These are phyloP conservation scores for Skeletonema tropicum DNA, from an alignment of 108 stramenopile genomes.

Conservation along the genomic window DNA sequence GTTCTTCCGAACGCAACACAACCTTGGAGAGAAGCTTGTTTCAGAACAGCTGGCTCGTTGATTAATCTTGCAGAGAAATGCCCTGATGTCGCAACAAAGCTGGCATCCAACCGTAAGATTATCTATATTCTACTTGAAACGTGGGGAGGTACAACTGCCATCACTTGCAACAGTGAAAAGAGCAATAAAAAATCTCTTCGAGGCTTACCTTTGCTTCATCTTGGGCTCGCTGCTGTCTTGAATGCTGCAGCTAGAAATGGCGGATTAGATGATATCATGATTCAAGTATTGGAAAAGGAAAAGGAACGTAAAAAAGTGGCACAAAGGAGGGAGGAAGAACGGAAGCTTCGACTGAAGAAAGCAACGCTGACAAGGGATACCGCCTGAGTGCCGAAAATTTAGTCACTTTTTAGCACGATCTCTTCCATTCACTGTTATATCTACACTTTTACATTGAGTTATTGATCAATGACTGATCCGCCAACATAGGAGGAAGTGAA, in stretches of 20 bases:
- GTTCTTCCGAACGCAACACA: constrained; percentile 24
- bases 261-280: constrained; percentile 46
- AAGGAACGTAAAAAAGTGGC: constrained; percentile 39
- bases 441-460: too few relatives aligned
- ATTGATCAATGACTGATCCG: too few relatives aligned
- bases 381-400: not conserved
- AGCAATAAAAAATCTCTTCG: constrained; percentile 11
- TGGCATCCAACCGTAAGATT: constrained; percentile 34
- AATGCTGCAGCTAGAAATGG: constrained; percentile 35
- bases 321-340: constrained; percentile 49
- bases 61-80: constrained; percentile 68
- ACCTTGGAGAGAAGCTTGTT: constrained; percentile 58
- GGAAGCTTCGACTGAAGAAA: constrained; percentile 15
- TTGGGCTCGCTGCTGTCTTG: constrained; percentile 54
- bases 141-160: constrained; percentile 52
- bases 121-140: constrained; percentile 52
- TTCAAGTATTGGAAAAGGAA: constrained; percentile 45
- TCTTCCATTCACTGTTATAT: too few relatives aligned
- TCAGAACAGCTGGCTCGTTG: constrained; percentile 48
- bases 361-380: not conserved
- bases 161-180: constrained; percentile 16
- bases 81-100: constrained; percentile 32
- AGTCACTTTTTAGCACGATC: too few relatives aligned
- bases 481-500: too few relatives aligned
- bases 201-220: constrained; percentile 43